Conservation (phyloP, 495 filamentous ascomycete genomes). For the Penicillium maclennaniae region DNA sequence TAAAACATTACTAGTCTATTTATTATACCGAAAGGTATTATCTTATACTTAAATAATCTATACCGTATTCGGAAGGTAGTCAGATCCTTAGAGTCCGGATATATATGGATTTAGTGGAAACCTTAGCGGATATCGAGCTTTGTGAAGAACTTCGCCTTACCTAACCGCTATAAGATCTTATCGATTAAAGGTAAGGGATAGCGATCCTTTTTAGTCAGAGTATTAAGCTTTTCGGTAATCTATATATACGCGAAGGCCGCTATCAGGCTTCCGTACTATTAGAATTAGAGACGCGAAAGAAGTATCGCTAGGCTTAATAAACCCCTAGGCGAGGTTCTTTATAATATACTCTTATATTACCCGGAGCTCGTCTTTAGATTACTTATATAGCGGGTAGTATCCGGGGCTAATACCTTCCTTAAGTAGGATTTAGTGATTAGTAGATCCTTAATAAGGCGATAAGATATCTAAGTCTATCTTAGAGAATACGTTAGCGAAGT, state of each 20-base stretch:
- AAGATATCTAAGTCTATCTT: conserved; percentile 6
- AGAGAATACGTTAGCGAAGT: conserved; percentile 1
- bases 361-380: background rate
- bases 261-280: conserved; percentile 31
- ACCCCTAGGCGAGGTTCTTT: conserved; percentile 17
- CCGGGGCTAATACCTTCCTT: background rate
- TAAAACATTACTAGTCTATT: conserved; percentile 1
- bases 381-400: conserved; percentile 7
- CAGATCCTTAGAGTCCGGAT: background rate
- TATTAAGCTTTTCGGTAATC: conserved; percentile 45
- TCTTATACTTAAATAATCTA: conserved; percentile 2
- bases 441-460: background rate
- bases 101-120: conserved; percentile 35
- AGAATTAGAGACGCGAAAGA: conserved; percentile 28
- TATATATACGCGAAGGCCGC: conserved; percentile 38
- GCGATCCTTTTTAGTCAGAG: conserved; percentile 36
- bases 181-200: conserved; percentile 45
- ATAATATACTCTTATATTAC: background rate
- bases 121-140: conserved; percentile 43
- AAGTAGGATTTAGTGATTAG: conserved; percentile 1
- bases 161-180: conserved; percentile 34
- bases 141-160: conserved; percentile 33
- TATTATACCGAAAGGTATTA: conserved; percentile 5
- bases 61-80: background rate
- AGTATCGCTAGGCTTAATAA: conserved; percentile 35